Evolutionary conservation across 805 yeast genomes (phyloP).

Genomic region (Barnettozyma populi): DNA sequence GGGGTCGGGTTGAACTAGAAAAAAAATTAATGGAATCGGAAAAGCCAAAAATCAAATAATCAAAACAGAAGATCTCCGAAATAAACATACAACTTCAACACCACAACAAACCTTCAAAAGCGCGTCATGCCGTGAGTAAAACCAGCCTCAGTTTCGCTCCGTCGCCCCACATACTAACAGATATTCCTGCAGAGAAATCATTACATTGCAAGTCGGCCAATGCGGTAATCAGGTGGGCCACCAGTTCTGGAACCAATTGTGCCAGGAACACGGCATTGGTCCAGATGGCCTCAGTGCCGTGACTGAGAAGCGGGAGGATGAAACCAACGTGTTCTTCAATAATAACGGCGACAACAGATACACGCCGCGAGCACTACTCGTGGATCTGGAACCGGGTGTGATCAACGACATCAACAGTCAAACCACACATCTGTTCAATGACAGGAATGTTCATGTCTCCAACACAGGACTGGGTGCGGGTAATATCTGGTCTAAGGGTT

Average conservation of each 20-base stretch:
- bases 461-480: conserved; percentile 92
- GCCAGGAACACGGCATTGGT: conserved; percentile 78
- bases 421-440: conserved; percentile 66
- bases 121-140: conserved; percentile 9
- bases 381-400: conserved; percentile 90
- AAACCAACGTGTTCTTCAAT: conserved; percentile 79
- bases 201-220: conserved; percentile 79
- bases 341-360: conserved; percentile 68
- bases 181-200: conserved; percentile 42
- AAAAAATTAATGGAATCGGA: not conserved
- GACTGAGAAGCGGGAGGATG: conserved; percentile 46
- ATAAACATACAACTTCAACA: not conserved
- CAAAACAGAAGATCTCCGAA: not conserved
- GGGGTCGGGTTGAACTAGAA: too few relatives aligned
- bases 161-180: not conserved
- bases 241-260: conserved; percentile 86
- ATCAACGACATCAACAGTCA: conserved; percentile 53
- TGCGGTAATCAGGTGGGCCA: conserved; percentile 96
- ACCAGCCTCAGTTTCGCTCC: not conserved
- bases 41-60: not conserved
- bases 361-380: conserved; percentile 80
- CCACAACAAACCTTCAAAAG: not conserved
- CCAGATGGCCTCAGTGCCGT: conserved; percentile 29
- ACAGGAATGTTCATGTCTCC: conserved; percentile 73
- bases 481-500: conserved; percentile 93